Conservation (phyloP, 306 rosid genomes). For the Ziziphus jujuba region DNA sequence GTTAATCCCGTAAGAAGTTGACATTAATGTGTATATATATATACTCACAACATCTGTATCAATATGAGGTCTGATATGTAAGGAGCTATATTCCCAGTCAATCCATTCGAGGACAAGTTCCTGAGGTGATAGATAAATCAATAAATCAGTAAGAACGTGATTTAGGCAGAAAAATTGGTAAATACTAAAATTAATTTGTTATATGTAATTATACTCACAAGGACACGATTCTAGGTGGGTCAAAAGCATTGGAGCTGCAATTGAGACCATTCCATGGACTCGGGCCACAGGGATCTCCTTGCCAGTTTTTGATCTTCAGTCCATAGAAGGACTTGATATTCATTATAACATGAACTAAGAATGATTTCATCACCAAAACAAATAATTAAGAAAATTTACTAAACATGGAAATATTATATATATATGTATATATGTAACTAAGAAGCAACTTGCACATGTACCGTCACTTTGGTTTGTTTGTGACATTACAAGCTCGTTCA, state of each 20-base stretch:
- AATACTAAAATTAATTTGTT: no score
- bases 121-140: slow-evolving; percentile 6
- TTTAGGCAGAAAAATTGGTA: not conserved
- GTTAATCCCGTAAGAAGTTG: not conserved
- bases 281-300: slow-evolving; percentile 50
- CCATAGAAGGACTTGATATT: slow-evolving; percentile 19
- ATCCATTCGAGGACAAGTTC: slow-evolving; percentile 22
- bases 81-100: slow-evolving; percentile 17
- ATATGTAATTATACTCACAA: slow-evolving; percentile 6
- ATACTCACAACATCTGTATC: slow-evolving; percentile 22
- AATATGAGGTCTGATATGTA: slow-evolving; percentile 16
- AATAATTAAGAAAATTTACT: not conserved
- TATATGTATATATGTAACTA: not conserved
- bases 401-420: not conserved
- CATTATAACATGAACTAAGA: slow-evolving; percentile 32
- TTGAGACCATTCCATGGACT: slow-evolving; percentile 31
- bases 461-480: slow-evolving; percentile 39
- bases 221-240: slow-evolving; percentile 40
- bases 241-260: slow-evolving; percentile 31
- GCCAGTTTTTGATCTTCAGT: slow-evolving; percentile 27
- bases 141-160: not conserved
- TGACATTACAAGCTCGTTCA: slow-evolving; percentile 18
- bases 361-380: not conserved
- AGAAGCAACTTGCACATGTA: no score
- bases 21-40: not conserved